A percentile compares a stretch with the other conserved stretches of the same genome.
These are phyloP conservation scores for Cordyceps militaris DNA, from an alignment of 2,329 filamentous ascomycete species.

Conservation along the genomic window DNA sequence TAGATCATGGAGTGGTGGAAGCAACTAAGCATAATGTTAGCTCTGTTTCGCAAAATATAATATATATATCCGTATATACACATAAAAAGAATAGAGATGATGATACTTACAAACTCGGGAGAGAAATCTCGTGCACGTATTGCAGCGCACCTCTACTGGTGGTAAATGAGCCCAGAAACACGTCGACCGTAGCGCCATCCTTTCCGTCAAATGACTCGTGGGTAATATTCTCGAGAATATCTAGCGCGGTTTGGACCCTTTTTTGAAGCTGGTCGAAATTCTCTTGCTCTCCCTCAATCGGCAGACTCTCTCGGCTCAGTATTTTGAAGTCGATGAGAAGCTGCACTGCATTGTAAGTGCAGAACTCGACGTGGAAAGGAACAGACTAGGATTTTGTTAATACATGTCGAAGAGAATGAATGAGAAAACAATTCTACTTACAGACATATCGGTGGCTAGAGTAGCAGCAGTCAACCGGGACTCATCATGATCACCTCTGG, in stretches of 20 bases:
- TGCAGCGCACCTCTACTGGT: background rate
- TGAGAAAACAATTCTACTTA: background rate
- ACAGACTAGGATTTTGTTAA: background rate
- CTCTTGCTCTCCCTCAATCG: background rate
- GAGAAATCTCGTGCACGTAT: background rate
- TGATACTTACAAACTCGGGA: background rate
- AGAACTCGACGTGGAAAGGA: background rate
- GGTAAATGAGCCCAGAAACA: background rate
- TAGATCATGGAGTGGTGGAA: background rate
- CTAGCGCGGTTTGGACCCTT: background rate
- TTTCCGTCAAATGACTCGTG: background rate
- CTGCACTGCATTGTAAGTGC: background rate
- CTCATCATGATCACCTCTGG: background rate
- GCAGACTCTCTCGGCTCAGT: background rate
- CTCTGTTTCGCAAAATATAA: background rate
- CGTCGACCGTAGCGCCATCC: background rate
- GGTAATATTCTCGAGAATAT: background rate
- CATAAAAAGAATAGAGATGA: background rate
- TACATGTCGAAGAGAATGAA: background rate
- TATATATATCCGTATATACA: background rate
- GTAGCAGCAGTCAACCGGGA: background rate
- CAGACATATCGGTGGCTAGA: background rate
- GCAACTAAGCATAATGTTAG: background rate
- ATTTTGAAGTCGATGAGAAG: background rate
- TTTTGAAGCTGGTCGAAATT: background rate